phyloP scores from a whole-genome alignment of 2,329 filamentous ascomycete genomes.

The Hypoxylon sp. region DNA sequence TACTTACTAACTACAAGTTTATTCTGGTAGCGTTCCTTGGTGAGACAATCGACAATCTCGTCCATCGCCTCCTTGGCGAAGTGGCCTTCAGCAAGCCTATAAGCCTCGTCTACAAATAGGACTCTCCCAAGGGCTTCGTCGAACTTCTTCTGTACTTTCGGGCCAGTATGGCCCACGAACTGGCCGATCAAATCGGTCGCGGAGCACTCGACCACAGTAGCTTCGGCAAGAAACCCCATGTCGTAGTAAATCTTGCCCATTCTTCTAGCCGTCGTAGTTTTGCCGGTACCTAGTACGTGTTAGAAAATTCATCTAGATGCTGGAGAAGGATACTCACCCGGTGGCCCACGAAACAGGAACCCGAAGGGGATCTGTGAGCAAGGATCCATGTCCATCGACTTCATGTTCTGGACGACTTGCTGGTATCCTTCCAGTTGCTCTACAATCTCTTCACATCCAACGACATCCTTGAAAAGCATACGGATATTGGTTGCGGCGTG shows the following conservation, averaged over 20 bases:
- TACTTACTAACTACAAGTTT: conserved; percentile 71
- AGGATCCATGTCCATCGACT: conserved; percentile 63
- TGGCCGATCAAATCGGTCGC: conserved; percentile 78
- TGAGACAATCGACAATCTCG: conserved; percentile 67
- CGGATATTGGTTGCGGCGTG: conserved; percentile 59
- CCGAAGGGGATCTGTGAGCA: conserved; percentile 68
- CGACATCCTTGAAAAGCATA: conserved; percentile 45
- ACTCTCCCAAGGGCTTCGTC: conserved; percentile 73
- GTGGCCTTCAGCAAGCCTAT: conserved; percentile 70
- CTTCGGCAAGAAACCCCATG: conserved; percentile 75
- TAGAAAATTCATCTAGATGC: conserved; percentile 2
- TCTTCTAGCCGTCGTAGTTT: conserved; percentile 77
- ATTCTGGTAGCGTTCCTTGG: conserved; percentile 69
- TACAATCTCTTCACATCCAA: conserved; percentile 71
- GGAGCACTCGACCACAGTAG: conserved; percentile 75
- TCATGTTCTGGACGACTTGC: conserved; percentile 62
- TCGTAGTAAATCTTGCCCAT: conserved; percentile 84
- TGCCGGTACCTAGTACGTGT: conserved; percentile 64
- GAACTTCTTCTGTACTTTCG: conserved; percentile 67
- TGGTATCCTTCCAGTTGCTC: conserved; percentile 66
- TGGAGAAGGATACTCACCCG: conserved; percentile 59
- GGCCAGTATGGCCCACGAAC: conserved; percentile 74
- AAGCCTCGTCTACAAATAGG: conserved; percentile 81
- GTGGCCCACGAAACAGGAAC: conserved; percentile 72
- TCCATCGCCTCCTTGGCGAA: conserved; percentile 72